Evolutionary conservation across 139 green algal genomes (phyloP).

Genomic region (Medakamo hakoo): DNA sequence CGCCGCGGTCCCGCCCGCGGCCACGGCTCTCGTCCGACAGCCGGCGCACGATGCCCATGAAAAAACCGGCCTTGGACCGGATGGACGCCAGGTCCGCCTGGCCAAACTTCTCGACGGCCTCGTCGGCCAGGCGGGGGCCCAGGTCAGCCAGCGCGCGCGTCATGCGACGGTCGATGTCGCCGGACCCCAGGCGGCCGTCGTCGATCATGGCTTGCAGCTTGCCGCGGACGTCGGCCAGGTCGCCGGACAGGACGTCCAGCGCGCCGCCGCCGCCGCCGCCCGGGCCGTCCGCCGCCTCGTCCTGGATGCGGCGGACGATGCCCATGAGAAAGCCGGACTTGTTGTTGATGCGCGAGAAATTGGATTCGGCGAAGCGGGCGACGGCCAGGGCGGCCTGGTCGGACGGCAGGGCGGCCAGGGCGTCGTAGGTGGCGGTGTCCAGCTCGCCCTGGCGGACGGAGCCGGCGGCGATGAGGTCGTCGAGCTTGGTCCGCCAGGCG

Average conservation of each 20-base stretch:
- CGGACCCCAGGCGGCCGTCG: slow-evolving; percentile 16
- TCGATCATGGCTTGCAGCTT: slow-evolving; percentile 26
- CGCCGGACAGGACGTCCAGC: slow-evolving; percentile 22
- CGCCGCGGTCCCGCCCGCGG: not conserved
- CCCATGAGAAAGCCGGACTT: slow-evolving; percentile 20
- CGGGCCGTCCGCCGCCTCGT: slow-evolving; percentile 28
- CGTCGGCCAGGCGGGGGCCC: slow-evolving; percentile 14
- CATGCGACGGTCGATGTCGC: slow-evolving; percentile 29
- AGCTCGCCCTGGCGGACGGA: not conserved
- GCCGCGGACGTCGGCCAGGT: slow-evolving; percentile 11
- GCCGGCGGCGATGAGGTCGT: not conserved
- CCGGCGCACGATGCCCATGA: slow-evolving; percentile 14
- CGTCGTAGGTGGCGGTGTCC: not conserved
- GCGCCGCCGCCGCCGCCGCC: slow-evolving; percentile 18
- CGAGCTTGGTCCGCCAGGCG: not conserved
- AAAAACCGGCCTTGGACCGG: slow-evolving; percentile 34
- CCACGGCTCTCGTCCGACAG: not conserved
- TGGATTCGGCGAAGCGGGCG: slow-evolving; percentile 21
- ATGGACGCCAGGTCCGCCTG: slow-evolving; percentile 20
- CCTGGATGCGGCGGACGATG: slow-evolving; percentile 33
- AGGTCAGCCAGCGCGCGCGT: slow-evolving; percentile 24
- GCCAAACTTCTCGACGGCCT: slow-evolving; percentile 25
- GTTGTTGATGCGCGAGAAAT: slow-evolving; percentile 28
- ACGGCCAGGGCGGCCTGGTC: slow-evolving; percentile 12
- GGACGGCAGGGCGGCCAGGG: not conserved